Base-by-base conservation (phyloP, 2,329 filamentous ascomycete genomes). In the Cladosporium sp. region DNA sequence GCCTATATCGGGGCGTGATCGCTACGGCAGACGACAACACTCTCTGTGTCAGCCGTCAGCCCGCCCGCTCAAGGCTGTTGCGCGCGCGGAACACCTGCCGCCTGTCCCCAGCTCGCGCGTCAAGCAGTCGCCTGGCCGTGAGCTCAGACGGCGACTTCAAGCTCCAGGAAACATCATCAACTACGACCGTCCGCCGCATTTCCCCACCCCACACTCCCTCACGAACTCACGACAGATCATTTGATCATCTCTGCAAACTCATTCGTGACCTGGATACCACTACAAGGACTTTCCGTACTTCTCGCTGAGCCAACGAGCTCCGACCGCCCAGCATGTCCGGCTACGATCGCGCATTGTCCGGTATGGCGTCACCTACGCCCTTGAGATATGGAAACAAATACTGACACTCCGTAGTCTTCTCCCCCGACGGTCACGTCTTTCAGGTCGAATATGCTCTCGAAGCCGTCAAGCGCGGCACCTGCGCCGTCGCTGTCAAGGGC, bases 401-500 rank as follows among this genome's bases (percentile, higher is more conserved):
- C 42, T 52, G 33, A 52, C 42, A 14, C 16, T 50, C 9, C 16
- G 9, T 65, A 95, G 91, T 95, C 71, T 96, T 96, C 68, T 97
- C 92, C 82, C 93, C 93, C 68, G 93, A 98, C 76, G 93, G 93
- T 74, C 93, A 98, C 78, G 93, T 98, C 67, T 98, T 98, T 77
- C 93, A 98, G 76, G 93, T 98, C 68, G 93, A 98, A 81, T 98
- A 98, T 82, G 93, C 93, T 53, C 87, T 95, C 63, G 93, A 98
- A 77, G 93, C 93, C 62, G 93, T 98, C 63, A 98, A 98, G 81
- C 79, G 93, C 89, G 93, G 92, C 93, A 98, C 93, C 66, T 98
- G 93, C 76, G 93, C 95, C 45, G 93, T 98, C 51, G 93, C 91
- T 63, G 92, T 98, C 62, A 98, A 98, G 77, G 93, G 93, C 66